A percentile compares a stretch with the other conserved stretches of the same genome.
These are phyloP conservation scores for Trichoderma arundinaceum DNA, from an alignment of 2,329 filamentous ascomycete genomes.

Conservation along the genomic window DNA sequence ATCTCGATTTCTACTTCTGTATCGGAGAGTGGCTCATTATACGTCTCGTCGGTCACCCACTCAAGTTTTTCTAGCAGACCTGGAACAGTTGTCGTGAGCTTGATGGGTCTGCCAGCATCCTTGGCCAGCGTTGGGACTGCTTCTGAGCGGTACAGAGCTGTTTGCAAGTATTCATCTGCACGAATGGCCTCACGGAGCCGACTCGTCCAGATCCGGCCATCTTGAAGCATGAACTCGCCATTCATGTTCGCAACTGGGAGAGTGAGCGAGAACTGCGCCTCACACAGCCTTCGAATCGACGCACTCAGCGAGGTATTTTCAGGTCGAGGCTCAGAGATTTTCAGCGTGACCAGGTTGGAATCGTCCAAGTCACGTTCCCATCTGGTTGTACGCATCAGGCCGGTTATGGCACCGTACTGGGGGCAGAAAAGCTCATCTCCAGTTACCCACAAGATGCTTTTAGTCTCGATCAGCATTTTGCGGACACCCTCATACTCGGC, in stretches of 20 bases:
- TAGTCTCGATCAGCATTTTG: slow-evolving; percentile 30
- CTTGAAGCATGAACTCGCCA: slow-evolving; percentile 30
- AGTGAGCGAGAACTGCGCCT: slow-evolving; percentile 30
- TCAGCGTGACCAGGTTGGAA: slow-evolving; percentile 28
- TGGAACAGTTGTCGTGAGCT: slow-evolving; percentile 23
- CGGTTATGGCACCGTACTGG: slow-evolving; percentile 26
- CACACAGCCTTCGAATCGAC: slow-evolving; percentile 19
- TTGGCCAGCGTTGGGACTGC: slow-evolving; percentile 20
- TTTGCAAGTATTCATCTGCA: slow-evolving; percentile 20
- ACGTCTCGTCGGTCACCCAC: slow-evolving; percentile 21
- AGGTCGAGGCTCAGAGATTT: slow-evolving; percentile 3
- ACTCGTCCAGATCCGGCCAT: slow-evolving; percentile 22
- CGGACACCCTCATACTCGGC: slow-evolving; percentile 29
- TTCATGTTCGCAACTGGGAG: slow-evolving; percentile 29
- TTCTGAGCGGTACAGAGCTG: slow-evolving; percentile 9
- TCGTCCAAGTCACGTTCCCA: slow-evolving; percentile 33
- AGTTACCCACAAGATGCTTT: slow-evolving; percentile 32
- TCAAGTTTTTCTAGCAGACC: slow-evolving; percentile 22
- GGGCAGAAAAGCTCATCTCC: slow-evolving; percentile 28
- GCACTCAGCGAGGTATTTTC: slow-evolving; percentile 20
- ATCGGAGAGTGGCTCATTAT: slow-evolving; percentile 4
- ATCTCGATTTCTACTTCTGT: slow-evolving; percentile 35
- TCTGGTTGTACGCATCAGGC: slow-evolving; percentile 26
- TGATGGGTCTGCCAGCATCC: slow-evolving; percentile 32
- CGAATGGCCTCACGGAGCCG: slow-evolving; percentile 27